Conservation (phyloP, 108 stramenopile species). For the Skeletonema potamos region DNA sequence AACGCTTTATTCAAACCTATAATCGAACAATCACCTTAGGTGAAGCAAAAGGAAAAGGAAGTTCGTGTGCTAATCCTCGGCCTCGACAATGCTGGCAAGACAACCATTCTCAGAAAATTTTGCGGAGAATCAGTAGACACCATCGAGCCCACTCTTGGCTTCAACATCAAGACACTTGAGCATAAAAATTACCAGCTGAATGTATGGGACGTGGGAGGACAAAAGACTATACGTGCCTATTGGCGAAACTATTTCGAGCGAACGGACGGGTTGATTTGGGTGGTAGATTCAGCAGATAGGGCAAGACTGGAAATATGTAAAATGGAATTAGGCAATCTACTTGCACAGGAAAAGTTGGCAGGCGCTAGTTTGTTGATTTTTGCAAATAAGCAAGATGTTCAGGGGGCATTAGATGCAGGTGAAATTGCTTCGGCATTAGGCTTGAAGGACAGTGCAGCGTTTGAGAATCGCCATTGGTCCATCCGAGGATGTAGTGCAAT, state of each 20-base stretch:
- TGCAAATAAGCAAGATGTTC: constrained; percentile 98
- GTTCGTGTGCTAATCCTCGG: constrained; percentile 95
- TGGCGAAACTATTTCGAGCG: constrained; percentile 99
- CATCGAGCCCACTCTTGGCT: constrained; percentile 97
- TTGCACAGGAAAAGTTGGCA: constrained; percentile 96
- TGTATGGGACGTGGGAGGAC: constrained; percentile 99
- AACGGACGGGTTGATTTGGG: constrained; percentile 99
- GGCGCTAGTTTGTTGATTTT: constrained; percentile 96
- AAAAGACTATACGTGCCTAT: constrained; percentile 98
- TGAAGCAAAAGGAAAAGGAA: constrained; percentile 98
- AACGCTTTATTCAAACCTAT: neutral
- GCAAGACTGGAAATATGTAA: constrained; percentile 83
- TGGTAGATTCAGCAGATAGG: constrained; percentile 93
- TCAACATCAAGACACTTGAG: constrained; percentile 97
- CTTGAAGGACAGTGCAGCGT: constrained; percentile 57
- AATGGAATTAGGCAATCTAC: constrained; percentile 78
- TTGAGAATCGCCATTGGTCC: constrained; percentile 85
- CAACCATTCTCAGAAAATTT: constrained; percentile 90
- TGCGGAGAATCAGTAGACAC: constrained; percentile 93
- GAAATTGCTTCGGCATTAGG: constrained; percentile 83
- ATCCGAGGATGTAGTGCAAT: constrained; percentile 93
- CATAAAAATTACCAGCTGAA: constrained; percentile 78
- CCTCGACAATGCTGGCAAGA: constrained; percentile 96
- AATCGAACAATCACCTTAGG: constrained; percentile 47
- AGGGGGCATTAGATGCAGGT: constrained; percentile 70